These are phyloP conservation scores for Gossypium davidsonii DNA, from an alignment of 441 rosid genomes.

Conservation along the genomic window DNA sequence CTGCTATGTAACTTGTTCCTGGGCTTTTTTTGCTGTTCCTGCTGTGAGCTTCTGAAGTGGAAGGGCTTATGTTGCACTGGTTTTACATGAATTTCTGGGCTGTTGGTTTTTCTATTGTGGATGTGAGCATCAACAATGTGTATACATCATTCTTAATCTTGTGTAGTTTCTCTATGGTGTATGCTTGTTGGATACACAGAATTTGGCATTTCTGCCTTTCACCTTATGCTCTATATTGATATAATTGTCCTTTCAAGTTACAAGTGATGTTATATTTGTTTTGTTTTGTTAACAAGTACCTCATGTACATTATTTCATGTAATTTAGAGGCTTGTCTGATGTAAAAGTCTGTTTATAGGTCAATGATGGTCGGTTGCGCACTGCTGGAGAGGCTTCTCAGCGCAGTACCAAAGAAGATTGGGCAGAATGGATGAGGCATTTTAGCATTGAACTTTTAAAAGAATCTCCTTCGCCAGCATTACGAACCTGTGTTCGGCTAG, in stretches of 20 bases:
- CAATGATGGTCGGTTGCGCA: constrained; percentile 81
- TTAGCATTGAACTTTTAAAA: constrained; percentile 94
- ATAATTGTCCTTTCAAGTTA: background rate
- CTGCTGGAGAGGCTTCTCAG: constrained; percentile 99
- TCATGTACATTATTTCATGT: constrained; percentile 1
- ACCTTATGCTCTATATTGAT: constrained; percentile 12
- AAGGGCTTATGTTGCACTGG: background rate
- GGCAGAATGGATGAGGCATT: constrained; percentile 99
- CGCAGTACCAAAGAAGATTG: constrained; percentile 99
- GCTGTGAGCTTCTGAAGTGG: background rate
- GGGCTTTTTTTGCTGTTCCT: background rate
- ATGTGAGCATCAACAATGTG: background rate
- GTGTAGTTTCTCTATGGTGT: background rate
- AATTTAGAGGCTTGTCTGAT: constrained; percentile 1
- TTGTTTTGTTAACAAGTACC: constrained; percentile 2
- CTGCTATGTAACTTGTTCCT: background rate
- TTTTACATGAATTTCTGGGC: background rate
- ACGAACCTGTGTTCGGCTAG: constrained; percentile 96
- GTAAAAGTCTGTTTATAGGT: constrained; percentile 39
- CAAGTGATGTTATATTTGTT: constrained; percentile 3
- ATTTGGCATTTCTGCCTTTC: background rate
- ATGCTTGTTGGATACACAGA: background rate
- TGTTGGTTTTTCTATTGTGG: background rate
- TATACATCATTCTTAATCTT: background rate
- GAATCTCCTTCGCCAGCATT: constrained; percentile 99